These are phyloP conservation scores for Suhomyces pyralidae DNA, from an alignment of 805 yeast genomes.

Conservation along the genomic window DNA sequence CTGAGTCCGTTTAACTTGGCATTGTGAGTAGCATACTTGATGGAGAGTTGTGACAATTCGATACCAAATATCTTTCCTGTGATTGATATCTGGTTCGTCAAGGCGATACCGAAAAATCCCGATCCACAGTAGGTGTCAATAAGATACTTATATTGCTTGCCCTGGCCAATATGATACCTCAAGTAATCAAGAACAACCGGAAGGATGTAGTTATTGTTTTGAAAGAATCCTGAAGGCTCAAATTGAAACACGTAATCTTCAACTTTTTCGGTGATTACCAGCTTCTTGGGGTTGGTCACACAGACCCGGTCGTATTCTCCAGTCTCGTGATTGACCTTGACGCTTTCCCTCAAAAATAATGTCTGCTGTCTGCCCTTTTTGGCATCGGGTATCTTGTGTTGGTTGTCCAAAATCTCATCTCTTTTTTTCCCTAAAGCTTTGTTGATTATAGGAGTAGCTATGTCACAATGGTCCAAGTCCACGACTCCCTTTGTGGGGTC, in stretches of 20 bases:
- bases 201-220: conserved; percentile 35
- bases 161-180: conserved; percentile 14
- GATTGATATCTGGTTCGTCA: conserved; percentile 24
- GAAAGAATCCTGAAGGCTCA: conserved; percentile 40
- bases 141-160: conserved; percentile 20
- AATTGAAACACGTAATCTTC: conserved; percentile 37
- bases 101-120: conserved; percentile 42
- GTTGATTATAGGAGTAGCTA: conserved; percentile 34
- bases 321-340: conserved; percentile 25
- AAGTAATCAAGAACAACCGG: conserved; percentile 34
- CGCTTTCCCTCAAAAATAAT: conserved; percentile 33
- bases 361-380: conserved; percentile 13
- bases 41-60: conserved; percentile 32
- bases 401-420: conserved; percentile 6
- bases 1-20: conserved; percentile 37
- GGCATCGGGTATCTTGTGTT: conserved; percentile 7
- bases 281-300: conserved; percentile 20
- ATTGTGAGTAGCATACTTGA: conserved; percentile 37
- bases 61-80: conserved; percentile 41
- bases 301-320: conserved; percentile 27
- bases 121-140: conserved; percentile 47
- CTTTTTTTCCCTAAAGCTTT: conserved; percentile 17
- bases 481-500: conserved; percentile 20
- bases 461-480: conserved; percentile 36
- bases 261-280: conserved; percentile 33